Evolutionary conservation across 75 land plant species (phyloP).

Genomic region (Sequoia sempervirens): DNA sequence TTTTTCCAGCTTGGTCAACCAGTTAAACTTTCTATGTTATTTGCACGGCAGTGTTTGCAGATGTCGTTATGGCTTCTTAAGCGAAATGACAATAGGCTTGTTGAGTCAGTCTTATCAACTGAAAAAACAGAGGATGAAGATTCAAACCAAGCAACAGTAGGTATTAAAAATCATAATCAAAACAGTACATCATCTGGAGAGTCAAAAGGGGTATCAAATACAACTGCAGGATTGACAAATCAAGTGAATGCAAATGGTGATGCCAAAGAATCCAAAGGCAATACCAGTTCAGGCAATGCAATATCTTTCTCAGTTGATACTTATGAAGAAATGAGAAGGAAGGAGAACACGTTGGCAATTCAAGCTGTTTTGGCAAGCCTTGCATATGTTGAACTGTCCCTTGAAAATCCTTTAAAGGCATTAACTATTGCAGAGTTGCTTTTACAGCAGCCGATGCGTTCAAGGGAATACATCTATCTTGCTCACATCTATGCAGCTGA

Average conservation of each 20-base stretch:
- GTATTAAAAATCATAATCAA: conserved; percentile 15
- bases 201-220: conserved; percentile 19
- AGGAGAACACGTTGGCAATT: conserved; percentile 50
- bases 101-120: conserved; percentile 6
- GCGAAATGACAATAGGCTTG: conserved; percentile 17
- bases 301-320: conserved; percentile 43
- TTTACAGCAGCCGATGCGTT: conserved; percentile 51
- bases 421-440: conserved; percentile 48
- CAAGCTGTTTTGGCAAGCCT: conserved; percentile 67
- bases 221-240: background rate
- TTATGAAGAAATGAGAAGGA: conserved; percentile 48
- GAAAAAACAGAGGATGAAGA: conserved; percentile 28
- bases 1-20: conserved; percentile 23
- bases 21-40: conserved; percentile 50
- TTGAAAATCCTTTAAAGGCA: conserved; percentile 76
- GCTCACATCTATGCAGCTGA: conserved; percentile 87
- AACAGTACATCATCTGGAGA: conserved; percentile 18
- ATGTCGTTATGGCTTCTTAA: conserved; percentile 65
- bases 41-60: conserved; percentile 67
- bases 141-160: conserved; percentile 13
- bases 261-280: conserved; percentile 51
- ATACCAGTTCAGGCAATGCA: conserved; percentile 9
- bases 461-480: conserved; percentile 51
- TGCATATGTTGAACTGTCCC: conserved; percentile 78
- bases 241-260: conserved; percentile 51